phyloP scores from a whole-genome alignment of 1,284 basidiomycete genomes.

The Microbotryum lychnidis-dioicae region DNA sequence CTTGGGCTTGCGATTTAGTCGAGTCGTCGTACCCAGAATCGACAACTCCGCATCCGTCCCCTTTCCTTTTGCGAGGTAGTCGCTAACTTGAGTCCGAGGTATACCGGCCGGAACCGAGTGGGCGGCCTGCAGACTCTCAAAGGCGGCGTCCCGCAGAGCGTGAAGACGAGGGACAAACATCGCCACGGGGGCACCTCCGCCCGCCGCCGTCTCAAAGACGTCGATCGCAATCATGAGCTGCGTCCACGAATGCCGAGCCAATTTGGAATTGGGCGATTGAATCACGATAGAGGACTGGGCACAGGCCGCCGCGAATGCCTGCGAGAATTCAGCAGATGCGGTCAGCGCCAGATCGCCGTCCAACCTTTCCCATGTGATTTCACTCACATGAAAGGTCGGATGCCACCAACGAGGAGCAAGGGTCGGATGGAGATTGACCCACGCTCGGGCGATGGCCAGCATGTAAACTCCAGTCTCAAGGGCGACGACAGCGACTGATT shows the following conservation, averaged over 20 bases:
- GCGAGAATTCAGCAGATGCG: constrained; percentile 6
- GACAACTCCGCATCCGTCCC: constrained; percentile 10
- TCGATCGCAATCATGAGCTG: constrained; percentile 24
- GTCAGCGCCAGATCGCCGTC: too few species aligned
- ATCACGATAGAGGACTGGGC: constrained; percentile 28
- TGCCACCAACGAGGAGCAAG: constrained; percentile 31
- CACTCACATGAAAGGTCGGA: background rate
- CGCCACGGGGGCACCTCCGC: constrained; percentile 24
- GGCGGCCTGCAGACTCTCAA: constrained; percentile 15
- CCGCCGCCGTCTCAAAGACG: constrained; percentile 24
- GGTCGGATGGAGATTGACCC: constrained; percentile 21
- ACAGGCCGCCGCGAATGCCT: constrained; percentile 28
- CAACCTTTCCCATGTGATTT: too few species aligned
- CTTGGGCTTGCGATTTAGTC: constrained; percentile 12
- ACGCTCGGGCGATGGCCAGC: constrained; percentile 26
- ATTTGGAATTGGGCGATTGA: constrained; percentile 23
- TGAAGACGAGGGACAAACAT: constrained; percentile 26
- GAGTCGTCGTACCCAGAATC: constrained; percentile 17
- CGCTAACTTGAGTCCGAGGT: background rate
- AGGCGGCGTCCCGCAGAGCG: constrained; percentile 25
- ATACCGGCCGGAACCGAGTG: constrained; percentile 16
- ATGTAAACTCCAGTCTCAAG: constrained; percentile 30
- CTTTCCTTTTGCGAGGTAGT: constrained; percentile 4
- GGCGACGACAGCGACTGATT: constrained; percentile 25
- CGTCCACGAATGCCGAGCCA: constrained; percentile 30